Evolutionary conservation across 2,329 filamentous ascomycete genomes (phyloP).

Genomic region (Domatiomyces catenatus): DNA sequence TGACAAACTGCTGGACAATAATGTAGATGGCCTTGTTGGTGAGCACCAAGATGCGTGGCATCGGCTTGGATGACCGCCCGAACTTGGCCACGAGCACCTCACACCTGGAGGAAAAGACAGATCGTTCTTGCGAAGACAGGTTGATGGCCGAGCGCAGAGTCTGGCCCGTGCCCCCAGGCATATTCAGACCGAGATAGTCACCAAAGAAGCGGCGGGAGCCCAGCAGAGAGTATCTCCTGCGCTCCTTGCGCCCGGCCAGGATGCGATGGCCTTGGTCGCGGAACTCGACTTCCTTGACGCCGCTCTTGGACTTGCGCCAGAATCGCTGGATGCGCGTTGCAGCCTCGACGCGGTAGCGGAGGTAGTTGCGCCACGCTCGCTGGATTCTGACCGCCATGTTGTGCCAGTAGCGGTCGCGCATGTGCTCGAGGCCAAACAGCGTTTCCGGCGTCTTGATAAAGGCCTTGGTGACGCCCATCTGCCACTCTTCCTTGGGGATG

Average conservation of each 20-base stretch:
- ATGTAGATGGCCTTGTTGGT: conserved; percentile 81
- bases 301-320: conserved; percentile 85
- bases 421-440: conserved; percentile 87
- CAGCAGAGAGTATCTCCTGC: conserved; percentile 75
- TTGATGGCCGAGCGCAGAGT: conserved; percentile 62
- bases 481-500: conserved; percentile 88
- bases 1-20: conserved; percentile 67
- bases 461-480: conserved; percentile 90
- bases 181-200: conserved; percentile 83
- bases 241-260: conserved; percentile 73
- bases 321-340: conserved; percentile 88
- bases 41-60: conserved; percentile 69
- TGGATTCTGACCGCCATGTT: conserved; percentile 99
- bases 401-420: conserved; percentile 97
- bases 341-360: conserved; percentile 81
- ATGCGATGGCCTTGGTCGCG: conserved; percentile 76
- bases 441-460: conserved; percentile 98
- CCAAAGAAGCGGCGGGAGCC: conserved; percentile 86
- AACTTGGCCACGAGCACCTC: conserved; percentile 89
- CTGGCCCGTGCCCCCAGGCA: conserved; percentile 61
- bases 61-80: conserved; percentile 85
- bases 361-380: conserved; percentile 89
- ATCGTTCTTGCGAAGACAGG: conserved; percentile 55
- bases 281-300: conserved; percentile 74
- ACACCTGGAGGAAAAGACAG: conserved; percentile 78